A percentile compares a stretch with the other conserved stretches of the same genome.
These are phyloP conservation scores for Aspergillus olivimuriae DNA, from an alignment of 495 filamentous ascomycete species.

Conservation along the genomic window DNA sequence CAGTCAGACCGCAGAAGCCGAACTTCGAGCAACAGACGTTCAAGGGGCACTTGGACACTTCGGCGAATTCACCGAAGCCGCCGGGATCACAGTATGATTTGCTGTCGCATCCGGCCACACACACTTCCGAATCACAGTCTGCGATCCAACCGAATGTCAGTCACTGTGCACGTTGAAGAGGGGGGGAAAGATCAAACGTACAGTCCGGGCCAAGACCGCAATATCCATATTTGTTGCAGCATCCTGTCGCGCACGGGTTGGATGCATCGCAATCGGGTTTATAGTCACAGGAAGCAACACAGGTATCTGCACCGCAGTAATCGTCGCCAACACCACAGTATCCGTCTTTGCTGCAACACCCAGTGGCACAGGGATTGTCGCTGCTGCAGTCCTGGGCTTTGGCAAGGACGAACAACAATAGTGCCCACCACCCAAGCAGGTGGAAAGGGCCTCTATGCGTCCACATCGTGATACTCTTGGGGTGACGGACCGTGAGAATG, in stretches of 20 bases:
- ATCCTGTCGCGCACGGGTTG: slow-evolving; percentile 15
- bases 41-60: neutral
- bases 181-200: neutral
- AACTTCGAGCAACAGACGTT: slow-evolving; percentile 1
- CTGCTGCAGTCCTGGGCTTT: neutral
- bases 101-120: neutral
- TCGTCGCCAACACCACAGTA: neutral
- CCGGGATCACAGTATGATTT: slow-evolving; percentile 3
- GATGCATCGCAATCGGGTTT: slow-evolving; percentile 6
- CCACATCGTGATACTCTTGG: neutral
- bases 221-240: slow-evolving; percentile 15
- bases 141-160: neutral
- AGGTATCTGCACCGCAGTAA: neutral
- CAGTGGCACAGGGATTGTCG: slow-evolving; percentile 1
- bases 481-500: neutral
- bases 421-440: neutral
- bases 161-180: neutral
- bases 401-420: neutral
- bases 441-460: neutral
- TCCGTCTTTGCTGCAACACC: neutral
- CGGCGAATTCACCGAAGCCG: neutral
- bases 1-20: neutral
- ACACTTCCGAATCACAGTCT: neutral
- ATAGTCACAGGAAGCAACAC: neutral
- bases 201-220: slow-evolving; percentile 22